Evolutionary conservation across 345 rosid species (phyloP), one percentile per base, ranked within the genome.

Genomic region (Combretum micranthum): DNA sequence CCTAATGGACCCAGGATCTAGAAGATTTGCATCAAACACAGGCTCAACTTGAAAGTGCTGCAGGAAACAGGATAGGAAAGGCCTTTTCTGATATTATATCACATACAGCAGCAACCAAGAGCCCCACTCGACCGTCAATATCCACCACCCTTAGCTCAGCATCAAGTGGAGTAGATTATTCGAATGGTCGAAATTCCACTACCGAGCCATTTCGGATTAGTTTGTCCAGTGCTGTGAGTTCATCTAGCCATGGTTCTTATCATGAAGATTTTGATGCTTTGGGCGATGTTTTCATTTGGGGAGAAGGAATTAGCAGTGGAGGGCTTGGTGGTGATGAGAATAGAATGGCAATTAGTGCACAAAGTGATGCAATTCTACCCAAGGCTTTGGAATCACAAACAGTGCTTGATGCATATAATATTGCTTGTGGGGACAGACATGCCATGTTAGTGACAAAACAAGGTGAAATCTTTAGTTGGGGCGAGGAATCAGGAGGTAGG

Each of bases 381-480:
- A 85, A 82, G 74, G 77, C 75, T 67, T 75, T 91, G 77, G 94
- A 76, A 54, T 77, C 98, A 55, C 76, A 74, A 2, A 81, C 83
- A 66, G 81, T 82, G 57, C 75, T 87, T 13, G 95, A 88, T 79
- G 88, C 79, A 32, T 79, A 75, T 59, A 72, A 64, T 64, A 75
- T 91, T 26, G 89, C 95, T 54, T 91, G 98, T 72, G 96, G 98
- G 73, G 59, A 75, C 66, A 80, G 68, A 73, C 98, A 91, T 79
- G 96, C 96, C n/a, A 75, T 73, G 61, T 66, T 91, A 62, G 82
- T 88, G 57, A 88, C 86, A 43, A 85, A 77, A 67, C 81, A 82
- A 64, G 98, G 96, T 50, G 86, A 85, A 66, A 82, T 85, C 67
- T 88, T 83, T 61, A 91, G 95, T 62, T 91, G 96, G 96, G 98